phyloP scores from a whole-genome alignment of 2,329 filamentous ascomycete species.

The Piedraia hortae region DNA sequence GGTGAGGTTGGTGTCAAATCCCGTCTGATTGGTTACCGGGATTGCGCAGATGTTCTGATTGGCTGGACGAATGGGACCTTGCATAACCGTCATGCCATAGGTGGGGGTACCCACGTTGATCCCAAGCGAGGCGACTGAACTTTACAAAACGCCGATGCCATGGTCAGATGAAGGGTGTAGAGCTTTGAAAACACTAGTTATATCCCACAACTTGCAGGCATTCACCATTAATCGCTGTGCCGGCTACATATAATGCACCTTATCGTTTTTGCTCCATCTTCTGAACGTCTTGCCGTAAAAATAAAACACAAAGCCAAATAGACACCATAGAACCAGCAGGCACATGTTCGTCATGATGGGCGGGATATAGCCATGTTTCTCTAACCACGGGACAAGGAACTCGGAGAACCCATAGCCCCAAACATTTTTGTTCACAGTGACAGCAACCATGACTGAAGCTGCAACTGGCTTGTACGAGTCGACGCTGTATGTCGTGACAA shows the following conservation, averaged over 20 bases:
- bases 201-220: too few species aligned
- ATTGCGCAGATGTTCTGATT: too few species aligned
- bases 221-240: too few species aligned
- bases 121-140: too few species aligned
- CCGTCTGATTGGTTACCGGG: too few species aligned
- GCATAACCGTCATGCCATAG: too few species aligned
- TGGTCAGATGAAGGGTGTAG: too few species aligned
- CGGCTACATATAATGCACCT: conserved; percentile 24
- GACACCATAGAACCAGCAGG: conserved; percentile 25
- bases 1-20: too few species aligned
- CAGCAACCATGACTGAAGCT: conserved; percentile 29
- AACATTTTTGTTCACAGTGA: conserved; percentile 36
- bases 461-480: conserved; percentile 37
- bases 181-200: too few species aligned
- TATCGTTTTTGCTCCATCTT: conserved; percentile 26
- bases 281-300: conserved; percentile 30
- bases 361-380: conserved; percentile 3
- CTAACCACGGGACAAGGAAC: conserved; percentile 18
- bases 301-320: conserved; percentile 28
- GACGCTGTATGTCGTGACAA: conserved; percentile 30
- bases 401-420: conserved; percentile 30
- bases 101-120: too few species aligned
- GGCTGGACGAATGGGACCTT: too few species aligned
- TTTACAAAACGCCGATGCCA: too few species aligned
- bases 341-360: conserved; percentile 33